Percentiles rank a stretch among this genome's conserved stretches.
phyloP scores from a whole-genome alignment of 176 grass and related monocot species.

The Oryza brachyantha region DNA sequence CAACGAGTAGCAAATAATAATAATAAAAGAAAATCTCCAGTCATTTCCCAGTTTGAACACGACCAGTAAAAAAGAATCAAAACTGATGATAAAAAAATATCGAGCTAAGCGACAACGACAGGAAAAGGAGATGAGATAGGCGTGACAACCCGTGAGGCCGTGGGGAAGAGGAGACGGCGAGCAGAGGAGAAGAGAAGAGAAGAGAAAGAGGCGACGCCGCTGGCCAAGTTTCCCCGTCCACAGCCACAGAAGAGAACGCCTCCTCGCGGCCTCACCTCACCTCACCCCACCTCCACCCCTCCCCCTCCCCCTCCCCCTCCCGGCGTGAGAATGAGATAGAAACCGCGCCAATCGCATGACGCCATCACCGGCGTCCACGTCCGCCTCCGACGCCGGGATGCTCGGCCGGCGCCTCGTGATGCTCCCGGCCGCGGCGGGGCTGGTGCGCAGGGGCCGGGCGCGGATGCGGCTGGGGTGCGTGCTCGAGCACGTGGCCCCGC shows the following conservation, averaged over 20 bases:
- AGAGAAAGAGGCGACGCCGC: not conserved
- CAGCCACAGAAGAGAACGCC: conserved; percentile 43
- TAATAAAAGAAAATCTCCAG: too few relatives aligned
- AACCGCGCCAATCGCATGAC: conserved; percentile 40
- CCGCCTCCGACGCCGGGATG: conserved; percentile 51
- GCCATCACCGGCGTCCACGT: conserved; percentile 43
- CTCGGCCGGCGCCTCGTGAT: conserved; percentile 53
- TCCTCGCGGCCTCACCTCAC: conserved; percentile 22
- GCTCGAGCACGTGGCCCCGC: conserved; percentile 58
- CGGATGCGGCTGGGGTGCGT: conserved; percentile 59
- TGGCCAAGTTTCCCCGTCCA: not conserved
- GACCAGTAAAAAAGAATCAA: not conserved
- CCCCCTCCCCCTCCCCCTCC: conserved; percentile 14
- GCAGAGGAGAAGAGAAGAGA: not conserved
- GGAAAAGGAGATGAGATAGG: not conserved
- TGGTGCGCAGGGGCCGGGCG: conserved; percentile 18
- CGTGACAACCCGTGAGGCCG: not conserved
- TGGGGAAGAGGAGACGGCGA: too few relatives aligned
- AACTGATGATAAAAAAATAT: conserved; percentile 13
- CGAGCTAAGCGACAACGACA: not conserved
- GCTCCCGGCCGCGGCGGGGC: conserved; percentile 23
- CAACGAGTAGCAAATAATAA: too few relatives aligned
- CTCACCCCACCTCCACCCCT: conserved; percentile 7
- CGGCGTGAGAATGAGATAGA: conserved; percentile 49
- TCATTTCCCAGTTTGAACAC: not conserved